phyloP scores from a whole-genome alignment of 345 rosid genomes.

The Pistacia vera region DNA sequence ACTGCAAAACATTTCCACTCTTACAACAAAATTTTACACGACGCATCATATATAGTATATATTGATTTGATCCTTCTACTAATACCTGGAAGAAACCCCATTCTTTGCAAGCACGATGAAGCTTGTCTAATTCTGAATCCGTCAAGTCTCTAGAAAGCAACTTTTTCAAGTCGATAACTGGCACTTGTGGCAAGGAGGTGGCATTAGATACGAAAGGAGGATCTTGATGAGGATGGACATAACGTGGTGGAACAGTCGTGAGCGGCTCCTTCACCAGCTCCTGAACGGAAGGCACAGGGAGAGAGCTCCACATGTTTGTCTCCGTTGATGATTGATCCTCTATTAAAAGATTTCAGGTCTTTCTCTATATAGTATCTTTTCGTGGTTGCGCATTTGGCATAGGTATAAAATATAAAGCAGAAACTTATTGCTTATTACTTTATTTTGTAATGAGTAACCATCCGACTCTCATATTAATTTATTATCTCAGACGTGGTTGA shows the following conservation, averaged over 20 bases:
- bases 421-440: too few species aligned
- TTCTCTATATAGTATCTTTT: too few species aligned
- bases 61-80: too few species aligned
- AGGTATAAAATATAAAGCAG: too few species aligned
- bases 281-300: slow-evolving; percentile 11
- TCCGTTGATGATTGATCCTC: background rate
- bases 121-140: slow-evolving; percentile 17
- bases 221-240: slow-evolving; percentile 13
- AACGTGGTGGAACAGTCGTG: slow-evolving; percentile 1
- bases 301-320: background rate
- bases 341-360: too few species aligned
- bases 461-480: too few species aligned
- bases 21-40: too few species aligned
- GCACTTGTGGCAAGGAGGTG: slow-evolving; percentile 1
- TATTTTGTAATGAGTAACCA: too few species aligned
- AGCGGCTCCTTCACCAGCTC: slow-evolving; percentile 13
- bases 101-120: slow-evolving; percentile 24
- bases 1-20: slow-evolving; percentile 9
- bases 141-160: background rate
- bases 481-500: too few species aligned
- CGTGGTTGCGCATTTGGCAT: too few species aligned
- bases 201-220: background rate
- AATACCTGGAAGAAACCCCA: slow-evolving; percentile 33
- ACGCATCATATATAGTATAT: too few species aligned
- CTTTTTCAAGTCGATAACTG: slow-evolving; percentile 17